Conservation (phyloP, 2,329 filamentous ascomycete genomes). For the Fusarium multiceps region DNA sequence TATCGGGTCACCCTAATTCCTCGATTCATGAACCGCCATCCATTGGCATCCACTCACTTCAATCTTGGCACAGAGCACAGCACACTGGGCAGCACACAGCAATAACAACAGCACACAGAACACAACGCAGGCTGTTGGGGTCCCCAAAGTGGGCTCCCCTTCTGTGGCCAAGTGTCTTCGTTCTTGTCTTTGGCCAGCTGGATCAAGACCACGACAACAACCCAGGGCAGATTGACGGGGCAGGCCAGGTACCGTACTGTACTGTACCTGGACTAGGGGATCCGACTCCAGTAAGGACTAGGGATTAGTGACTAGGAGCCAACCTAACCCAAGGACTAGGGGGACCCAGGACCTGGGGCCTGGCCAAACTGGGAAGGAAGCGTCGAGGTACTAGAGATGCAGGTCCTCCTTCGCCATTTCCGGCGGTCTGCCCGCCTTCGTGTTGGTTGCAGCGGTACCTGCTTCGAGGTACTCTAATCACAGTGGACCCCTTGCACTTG, state of each 20-base stretch:
- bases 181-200: slow-evolving; percentile 15
- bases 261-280: slow-evolving; percentile 12
- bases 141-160: slow-evolving; percentile 39
- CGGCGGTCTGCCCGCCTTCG: slow-evolving; percentile 18
- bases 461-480: slow-evolving; percentile 31
- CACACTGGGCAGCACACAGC: not conserved
- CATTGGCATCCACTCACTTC: slow-evolving; percentile 32
- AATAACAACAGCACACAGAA: slow-evolving; percentile 1
- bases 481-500: slow-evolving; percentile 41
- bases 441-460: slow-evolving; percentile 37
- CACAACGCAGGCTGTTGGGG: slow-evolving; percentile 22
- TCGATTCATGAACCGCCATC: slow-evolving; percentile 34
- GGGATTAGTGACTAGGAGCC: slow-evolving; percentile 21
- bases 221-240: slow-evolving; percentile 22
- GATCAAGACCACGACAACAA: not conserved
- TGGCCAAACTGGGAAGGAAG: slow-evolving; percentile 34
- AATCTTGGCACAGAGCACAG: slow-evolving; percentile 22
- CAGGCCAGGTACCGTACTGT: slow-evolving; percentile 16
- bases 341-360: slow-evolving; percentile 20
- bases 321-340: slow-evolving; percentile 20
- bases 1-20: slow-evolving; percentile 25
- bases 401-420: slow-evolving; percentile 40
- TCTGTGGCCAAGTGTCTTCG: slow-evolving; percentile 17
- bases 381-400: slow-evolving; percentile 31
- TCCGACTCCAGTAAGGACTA: slow-evolving; percentile 2